These are phyloP conservation scores for Rhododendron molle DNA, from an alignment of 148 eudicot species.

Conservation along the genomic window DNA sequence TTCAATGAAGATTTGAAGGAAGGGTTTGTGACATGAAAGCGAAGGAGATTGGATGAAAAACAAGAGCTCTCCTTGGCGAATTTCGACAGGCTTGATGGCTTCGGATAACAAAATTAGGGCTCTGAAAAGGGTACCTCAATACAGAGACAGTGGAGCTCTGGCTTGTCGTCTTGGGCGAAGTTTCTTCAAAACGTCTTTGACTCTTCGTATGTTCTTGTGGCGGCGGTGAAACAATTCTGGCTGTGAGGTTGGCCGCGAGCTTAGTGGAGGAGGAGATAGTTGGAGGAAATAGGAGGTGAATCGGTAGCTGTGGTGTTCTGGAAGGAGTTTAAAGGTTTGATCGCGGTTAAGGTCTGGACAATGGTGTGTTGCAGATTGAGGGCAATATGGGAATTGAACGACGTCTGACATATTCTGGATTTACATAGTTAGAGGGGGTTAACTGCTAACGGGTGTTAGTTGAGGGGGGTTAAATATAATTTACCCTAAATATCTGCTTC, in stretches of 20 bases:
- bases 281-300: no score
- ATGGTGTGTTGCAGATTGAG: neutral
- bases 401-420: neutral
- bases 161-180: conserved; percentile 1
- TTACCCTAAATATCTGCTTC: neutral
- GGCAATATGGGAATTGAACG: neutral
- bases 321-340: neutral
- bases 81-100: neutral
- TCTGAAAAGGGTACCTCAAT: neutral
- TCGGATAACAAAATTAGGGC: neutral
- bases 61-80: neutral
- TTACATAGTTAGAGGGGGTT: neutral
- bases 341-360: no score
- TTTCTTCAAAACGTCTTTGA: neutral
- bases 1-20: neutral
- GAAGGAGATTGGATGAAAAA: neutral
- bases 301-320: no score
- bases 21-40: neutral
- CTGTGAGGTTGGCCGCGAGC: no score
- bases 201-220: neutral
- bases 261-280: no score
- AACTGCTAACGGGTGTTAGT: neutral
- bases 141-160: neutral
- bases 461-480: neutral
- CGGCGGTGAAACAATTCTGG: no score